Base-by-base conservation (phyloP, 805 yeast species). In the Wickerhamomyces tratensis region DNA sequence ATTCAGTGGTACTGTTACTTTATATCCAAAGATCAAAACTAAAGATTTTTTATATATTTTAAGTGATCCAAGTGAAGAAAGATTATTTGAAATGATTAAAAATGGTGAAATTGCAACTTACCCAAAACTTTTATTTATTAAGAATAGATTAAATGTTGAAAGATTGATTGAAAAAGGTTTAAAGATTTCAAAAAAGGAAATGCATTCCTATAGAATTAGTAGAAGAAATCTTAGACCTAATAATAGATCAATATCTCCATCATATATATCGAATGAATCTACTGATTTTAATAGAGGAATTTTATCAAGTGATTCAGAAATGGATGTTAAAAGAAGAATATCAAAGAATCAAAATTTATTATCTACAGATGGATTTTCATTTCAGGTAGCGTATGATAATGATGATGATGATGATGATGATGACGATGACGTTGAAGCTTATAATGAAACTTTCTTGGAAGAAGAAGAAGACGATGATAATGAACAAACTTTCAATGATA, bases 1-100 rank as follows among this genome's bases (percentile, higher is more conserved):
- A 45, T 84, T 85, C 54, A 74, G 80, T 38, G 94, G 94, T 1
- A 71, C 85, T 0, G 78, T 84, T 10, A 85, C 93, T 0, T 67
- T 84, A 20, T 84, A 86, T 79, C 93, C 93, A 3, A 72, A 79
- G 49, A 73, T 79, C 47, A 64, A 64, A 33, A 56, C 81, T 11
- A 58, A 57, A 33, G 93, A 85, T 54, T 77, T 82, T 48, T 68
- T 67, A 63, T 69, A 78, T 52, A 77, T 84, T 38, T 62, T 84
- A 42, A 69, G 78, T 47, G 91, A 84, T 53, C 93, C 94, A 2
- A 68, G 73, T 4, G 78, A 72, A 47, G 74, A 74, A 35, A 67
- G 76, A 46, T 61, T 84, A 48, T 74, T 57, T 4, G 65, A 64
- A 38, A 72, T 79, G 72, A 72, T 84, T 30, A 52, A 59, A 30